Base-by-base conservation (phyloP, 2,329 filamentous ascomycete species). In the Xylariaceae sp. region DNA sequence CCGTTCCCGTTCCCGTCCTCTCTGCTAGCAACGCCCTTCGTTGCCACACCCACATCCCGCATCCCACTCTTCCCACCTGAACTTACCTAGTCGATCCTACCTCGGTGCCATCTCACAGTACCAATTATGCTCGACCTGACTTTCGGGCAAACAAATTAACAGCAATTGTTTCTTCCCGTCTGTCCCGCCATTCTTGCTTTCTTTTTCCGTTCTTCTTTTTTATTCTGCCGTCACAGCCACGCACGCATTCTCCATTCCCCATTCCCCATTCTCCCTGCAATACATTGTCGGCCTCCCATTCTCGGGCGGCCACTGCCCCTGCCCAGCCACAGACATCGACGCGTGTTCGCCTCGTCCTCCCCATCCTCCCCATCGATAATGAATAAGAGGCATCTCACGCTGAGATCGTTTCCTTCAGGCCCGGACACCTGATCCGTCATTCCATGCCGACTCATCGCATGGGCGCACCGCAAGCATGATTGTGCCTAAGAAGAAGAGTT, bases 401-500 rank as follows among this genome's bases (percentile, higher is more conserved):
- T 26, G 26, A 26, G 26, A 26, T 8, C 26, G 8, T 26, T 26
- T 26, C 26, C 26, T 18, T 19, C 37, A 13, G 12, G 36, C 34
- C 13, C 16, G 16, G 34, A n/a, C 15, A 15, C 34, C 16, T 37
- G 15, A n/a, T 37, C 16, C 37, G n/a, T 40, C 16, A 13, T 40
- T 40, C 37, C 37, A 40, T 40, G 37, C 37, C 13, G 9, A 8
- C 8, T 6, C 34, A 37, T 10, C 26, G 26, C 26, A 26, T 26
- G 5, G 26, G 40, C 37, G 32, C 55, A 26, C 56, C 50, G 42
- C 32, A 53, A 60, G 43, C 49, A 67, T 67, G 65, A 58, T 61
- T 49, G 66, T 67, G 59, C 59, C 62, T 49, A 71, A 72, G 61
- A 75, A 75, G 68, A 76, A 73, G 61, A 69, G 74, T 46, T 76